These are phyloP conservation scores for Neurospora sp. DNA, from an alignment of 495 filamentous ascomycete genomes.

Conservation along the genomic window DNA sequence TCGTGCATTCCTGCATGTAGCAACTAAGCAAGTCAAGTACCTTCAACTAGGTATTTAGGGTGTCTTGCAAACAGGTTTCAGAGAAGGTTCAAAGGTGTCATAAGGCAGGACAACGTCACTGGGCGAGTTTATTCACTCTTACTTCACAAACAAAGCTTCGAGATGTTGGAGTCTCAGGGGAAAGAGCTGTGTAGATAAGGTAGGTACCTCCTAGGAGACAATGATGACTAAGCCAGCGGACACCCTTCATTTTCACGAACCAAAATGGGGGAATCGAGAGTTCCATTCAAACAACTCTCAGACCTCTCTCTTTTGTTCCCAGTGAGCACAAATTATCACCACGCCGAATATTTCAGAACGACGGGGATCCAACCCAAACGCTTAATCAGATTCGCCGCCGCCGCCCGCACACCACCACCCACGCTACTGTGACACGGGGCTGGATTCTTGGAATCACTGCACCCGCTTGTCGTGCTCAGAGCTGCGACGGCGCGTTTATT, in stretches of 20 bases:
- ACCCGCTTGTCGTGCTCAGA: not conserved
- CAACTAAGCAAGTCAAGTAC: not conserved
- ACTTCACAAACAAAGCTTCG: not conserved
- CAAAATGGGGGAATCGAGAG: not conserved
- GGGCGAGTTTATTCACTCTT: too few relatives aligned
- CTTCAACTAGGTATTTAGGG: not conserved
- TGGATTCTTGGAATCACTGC: not conserved
- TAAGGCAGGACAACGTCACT: not conserved
- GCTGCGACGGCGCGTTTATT: not conserved
- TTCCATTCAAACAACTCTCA: not conserved
- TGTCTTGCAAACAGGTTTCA: not conserved
- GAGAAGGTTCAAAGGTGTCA: not conserved
- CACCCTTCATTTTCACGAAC: not conserved
- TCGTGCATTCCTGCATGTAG: not conserved
- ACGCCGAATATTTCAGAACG: slow-evolving; percentile 33
- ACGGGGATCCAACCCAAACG: slow-evolving; percentile 3
- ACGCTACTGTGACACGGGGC: not conserved
- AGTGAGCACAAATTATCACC: slow-evolving; percentile 24
- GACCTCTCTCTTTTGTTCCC: slow-evolving; percentile 12
- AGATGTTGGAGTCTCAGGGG: not conserved
- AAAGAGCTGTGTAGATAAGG: not conserved
- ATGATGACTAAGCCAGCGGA: not conserved
- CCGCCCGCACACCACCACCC: not conserved
- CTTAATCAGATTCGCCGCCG: not conserved
- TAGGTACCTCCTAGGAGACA: not conserved